These are phyloP conservation scores for Fraxinus cuspidata DNA, from an alignment of 257 asterid species.

Conservation along the genomic window DNA sequence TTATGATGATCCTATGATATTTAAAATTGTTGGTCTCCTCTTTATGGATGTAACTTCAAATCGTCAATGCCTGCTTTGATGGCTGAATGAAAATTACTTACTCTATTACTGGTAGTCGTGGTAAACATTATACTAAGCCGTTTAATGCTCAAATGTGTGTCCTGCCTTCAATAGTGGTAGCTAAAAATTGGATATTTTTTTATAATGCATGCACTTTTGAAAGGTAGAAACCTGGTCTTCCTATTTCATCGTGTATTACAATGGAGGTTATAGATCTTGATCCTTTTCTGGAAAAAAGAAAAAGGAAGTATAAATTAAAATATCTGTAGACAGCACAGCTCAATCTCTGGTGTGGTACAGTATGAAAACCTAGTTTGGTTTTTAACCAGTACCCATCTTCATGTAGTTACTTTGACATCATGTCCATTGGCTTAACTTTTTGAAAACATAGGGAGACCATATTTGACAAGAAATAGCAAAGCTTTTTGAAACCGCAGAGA, in stretches of 20 bases:
- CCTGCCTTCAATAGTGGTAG: neutral
- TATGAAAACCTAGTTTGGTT: neutral
- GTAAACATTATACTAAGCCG: neutral
- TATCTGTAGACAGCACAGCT: neutral
- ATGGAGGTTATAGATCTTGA: neutral
- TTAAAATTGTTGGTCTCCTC: neutral
- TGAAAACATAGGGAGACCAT: neutral
- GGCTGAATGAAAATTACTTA: neutral
- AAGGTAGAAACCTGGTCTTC: neutral
- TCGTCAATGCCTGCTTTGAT: neutral
- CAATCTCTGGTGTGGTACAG: neutral
- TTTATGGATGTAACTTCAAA: neutral
- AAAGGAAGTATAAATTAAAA: no score
- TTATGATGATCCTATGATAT: neutral
- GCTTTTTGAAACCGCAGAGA: neutral
- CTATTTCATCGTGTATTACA: no score
- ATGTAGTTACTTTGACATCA: neutral
- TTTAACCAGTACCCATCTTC: neutral
- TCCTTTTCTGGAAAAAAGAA: neutral
- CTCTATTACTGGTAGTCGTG: neutral
- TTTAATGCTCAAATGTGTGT: neutral
- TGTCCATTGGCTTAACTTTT: neutral
- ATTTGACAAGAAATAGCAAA: neutral
- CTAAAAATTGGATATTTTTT: neutral
- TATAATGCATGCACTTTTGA: neutral